phyloP scores from a whole-genome alignment of 192 early-diverging fungal genomes.

The Gonapodya prolifera region DNA sequence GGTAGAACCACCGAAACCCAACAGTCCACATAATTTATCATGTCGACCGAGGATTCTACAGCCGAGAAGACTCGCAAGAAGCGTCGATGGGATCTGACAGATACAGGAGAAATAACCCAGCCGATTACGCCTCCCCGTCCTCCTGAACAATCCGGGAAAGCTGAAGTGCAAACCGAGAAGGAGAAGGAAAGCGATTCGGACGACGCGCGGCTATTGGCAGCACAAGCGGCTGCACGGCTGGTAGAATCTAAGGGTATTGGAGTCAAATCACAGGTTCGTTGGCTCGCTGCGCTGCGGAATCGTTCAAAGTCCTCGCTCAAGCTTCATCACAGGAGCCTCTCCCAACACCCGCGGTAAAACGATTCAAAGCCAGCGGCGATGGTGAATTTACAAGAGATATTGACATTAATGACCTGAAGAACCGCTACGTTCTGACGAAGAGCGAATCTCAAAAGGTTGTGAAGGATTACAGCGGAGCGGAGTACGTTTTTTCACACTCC shows the following conservation, averaged over 20 bases:
- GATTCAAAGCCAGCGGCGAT: background rate
- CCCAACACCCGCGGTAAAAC: background rate
- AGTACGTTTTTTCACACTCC: constrained; percentile 21
- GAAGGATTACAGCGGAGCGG: constrained; percentile 63
- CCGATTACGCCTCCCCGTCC: background rate
- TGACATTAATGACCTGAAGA: constrained; percentile 68
- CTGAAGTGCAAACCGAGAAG: background rate
- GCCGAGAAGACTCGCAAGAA: background rate
- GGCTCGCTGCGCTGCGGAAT: background rate
- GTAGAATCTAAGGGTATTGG: background rate
- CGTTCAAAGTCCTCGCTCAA: background rate
- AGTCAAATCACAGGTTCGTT: background rate
- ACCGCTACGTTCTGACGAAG: constrained; percentile 70
- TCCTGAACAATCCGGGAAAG: background rate
- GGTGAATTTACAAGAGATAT: constrained; percentile 42
- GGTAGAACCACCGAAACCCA: too few relatives aligned
- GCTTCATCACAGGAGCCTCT: background rate
- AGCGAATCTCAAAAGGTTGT: constrained; percentile 58
- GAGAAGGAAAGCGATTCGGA: background rate
- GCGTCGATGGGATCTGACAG: background rate
- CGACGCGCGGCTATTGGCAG: background rate
- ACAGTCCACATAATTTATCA: too few relatives aligned
- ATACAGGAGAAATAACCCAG: background rate
- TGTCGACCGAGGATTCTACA: background rate
- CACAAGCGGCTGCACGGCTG: background rate